Base-by-base conservation (phyloP, 1,139 yeast genomes). In the Pneumocystis wakefieldiae region DNA sequence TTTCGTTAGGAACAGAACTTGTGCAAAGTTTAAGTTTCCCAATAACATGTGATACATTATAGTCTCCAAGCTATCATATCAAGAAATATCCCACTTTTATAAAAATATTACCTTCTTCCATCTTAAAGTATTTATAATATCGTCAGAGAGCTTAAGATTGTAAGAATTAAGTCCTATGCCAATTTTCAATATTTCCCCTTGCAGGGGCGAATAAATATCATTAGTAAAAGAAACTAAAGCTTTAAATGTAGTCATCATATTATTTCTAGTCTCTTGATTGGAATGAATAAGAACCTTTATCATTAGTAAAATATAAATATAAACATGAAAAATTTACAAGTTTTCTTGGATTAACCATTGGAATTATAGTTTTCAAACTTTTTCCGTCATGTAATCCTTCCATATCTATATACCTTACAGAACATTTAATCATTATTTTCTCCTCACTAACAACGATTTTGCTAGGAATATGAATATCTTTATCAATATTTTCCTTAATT, bases 371-470 rank as follows among this genome's bases (percentile, higher is more conserved):
- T 64, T 85, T 80, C 66, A 90, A 75, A 0, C 97, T 91, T 67
- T 97, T 79, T 66, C 86, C 78, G 71, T 92, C 97, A 1, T 90
- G 94, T 29, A 87, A 75, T 15, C 97, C 96, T 17, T 91, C 83
- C 66, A 91, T 78, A 72, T 92, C 97, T 64, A 92, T 82, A 72
- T 78, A 90, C 7, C 89, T 81, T 28, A 91, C 75, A 0, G 85
- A 85, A 73, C 97, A 90, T 66, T 85, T 76, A 15, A 67, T 64
- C 17, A 63, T 66, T n/a, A 68, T 59, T 15, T 66, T 60, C 39
- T 61, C 63, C 36, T 61, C 62, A 37, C 62, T 64, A 7, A 58
- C 28, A 36, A 65, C 63, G 29, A 42, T 61, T 53, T 60, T 59
- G 32, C 63, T 63, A 60, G 62, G 66, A 17, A 53, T 64, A 58